Conservation (phyloP, 495 filamentous ascomycete genomes). For the Talaromyces borbonicus region DNA sequence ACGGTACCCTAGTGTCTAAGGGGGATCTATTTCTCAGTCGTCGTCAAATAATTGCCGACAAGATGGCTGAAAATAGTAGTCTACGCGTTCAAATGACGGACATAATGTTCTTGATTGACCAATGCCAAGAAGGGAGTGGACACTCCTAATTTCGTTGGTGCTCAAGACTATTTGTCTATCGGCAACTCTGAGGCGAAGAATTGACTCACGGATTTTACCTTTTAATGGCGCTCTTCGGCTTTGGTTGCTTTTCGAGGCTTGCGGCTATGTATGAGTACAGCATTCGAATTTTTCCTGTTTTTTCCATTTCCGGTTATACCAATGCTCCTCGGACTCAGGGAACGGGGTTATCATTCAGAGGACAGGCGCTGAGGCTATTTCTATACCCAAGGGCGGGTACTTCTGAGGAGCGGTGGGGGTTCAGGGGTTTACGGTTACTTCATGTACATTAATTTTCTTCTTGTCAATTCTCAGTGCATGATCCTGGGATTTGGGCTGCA, state of each 20-base stretch:
- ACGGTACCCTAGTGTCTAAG: conserved; percentile 19
- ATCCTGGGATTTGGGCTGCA: neutral
- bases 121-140: neutral
- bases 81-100: conserved; percentile 36
- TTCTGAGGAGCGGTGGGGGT: neutral
- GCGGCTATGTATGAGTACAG: conserved; percentile 3
- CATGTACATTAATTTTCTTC: conserved; percentile 6
- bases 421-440: conserved; percentile 1
- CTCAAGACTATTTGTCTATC: too few species aligned
- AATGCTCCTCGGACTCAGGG: neutral
- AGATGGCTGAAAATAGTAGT: conserved; percentile 34
- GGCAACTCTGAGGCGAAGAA: too few species aligned
- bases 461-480: neutral
- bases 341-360: neutral
- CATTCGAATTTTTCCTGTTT: neutral
- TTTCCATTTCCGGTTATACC: neutral
- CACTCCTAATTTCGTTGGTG: too few species aligned
- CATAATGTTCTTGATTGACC: conserved; percentile 28
- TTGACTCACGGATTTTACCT: neutral
- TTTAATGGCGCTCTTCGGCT: neutral
- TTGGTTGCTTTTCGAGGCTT: neutral
- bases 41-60: conserved; percentile 32
- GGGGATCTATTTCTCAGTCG: conserved; percentile 33
- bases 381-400: conserved; percentile 1
- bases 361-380: neutral